Conservation (phyloP, 192 early-diverging fungal species). For the Tieghemiomyces parasiticus region DNA sequence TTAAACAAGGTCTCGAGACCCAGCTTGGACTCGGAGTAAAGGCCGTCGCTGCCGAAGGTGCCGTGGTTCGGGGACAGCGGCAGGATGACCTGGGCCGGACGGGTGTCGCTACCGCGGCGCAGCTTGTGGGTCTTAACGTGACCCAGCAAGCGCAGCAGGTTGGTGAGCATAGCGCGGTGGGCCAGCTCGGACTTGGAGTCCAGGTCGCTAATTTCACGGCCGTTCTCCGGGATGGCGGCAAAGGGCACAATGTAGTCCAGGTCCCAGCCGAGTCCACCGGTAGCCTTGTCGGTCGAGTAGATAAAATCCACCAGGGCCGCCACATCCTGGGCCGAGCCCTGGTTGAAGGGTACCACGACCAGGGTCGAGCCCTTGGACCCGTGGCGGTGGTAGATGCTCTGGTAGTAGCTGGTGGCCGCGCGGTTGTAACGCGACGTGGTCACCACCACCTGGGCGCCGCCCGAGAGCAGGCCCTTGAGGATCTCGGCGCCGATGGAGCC, state of each 20-base stretch:
- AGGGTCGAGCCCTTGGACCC: constrained; percentile 78
- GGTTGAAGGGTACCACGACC: constrained; percentile 90
- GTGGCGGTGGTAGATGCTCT: constrained; percentile 69
- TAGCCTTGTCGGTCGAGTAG: constrained; percentile 52
- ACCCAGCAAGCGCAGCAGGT: constrained; percentile 75
- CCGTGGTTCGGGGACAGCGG: constrained; percentile 96
- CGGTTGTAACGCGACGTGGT: constrained; percentile 85
- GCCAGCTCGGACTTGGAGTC: constrained; percentile 83
- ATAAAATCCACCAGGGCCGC: constrained; percentile 73
- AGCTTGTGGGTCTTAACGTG: constrained; percentile 74
- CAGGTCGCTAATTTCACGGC: constrained; percentile 69
- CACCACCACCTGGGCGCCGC: constrained; percentile 77
- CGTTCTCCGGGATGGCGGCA: constrained; percentile 83
- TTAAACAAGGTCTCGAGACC: constrained; percentile 82
- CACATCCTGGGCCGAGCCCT: constrained; percentile 74
- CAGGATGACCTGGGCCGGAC: constrained; percentile 73
- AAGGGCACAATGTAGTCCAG: constrained; percentile 91
- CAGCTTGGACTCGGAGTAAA: constrained; percentile 91
- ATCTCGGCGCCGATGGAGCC: constrained; percentile 82
- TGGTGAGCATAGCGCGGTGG: constrained; percentile 90
- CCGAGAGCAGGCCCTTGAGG: constrained; percentile 65
- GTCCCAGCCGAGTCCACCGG: constrained; percentile 73
- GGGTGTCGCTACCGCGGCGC: constrained; percentile 54
- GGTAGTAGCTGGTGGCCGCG: constrained; percentile 67
- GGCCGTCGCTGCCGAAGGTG: constrained; percentile 81